Evolutionary conservation across 176 grass and related monocot genomes (phyloP).

Genomic region (Aegilops bicornis): DNA sequence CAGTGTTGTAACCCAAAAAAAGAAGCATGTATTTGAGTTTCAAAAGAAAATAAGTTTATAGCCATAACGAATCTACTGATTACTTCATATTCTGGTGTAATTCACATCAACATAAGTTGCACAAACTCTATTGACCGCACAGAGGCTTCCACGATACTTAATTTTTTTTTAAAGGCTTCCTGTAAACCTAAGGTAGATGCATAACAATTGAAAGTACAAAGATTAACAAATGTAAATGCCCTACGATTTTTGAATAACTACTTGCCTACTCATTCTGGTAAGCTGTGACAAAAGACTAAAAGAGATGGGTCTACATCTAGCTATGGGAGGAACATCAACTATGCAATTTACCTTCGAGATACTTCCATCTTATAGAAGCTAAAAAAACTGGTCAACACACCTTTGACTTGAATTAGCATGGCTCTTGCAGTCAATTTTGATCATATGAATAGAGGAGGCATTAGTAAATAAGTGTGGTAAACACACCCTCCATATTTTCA

Average conservation of each 20-base stretch:
- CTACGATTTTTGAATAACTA: not conserved
- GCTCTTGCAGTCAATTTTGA: too few species aligned
- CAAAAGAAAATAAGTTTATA: not conserved
- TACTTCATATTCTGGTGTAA: not conserved
- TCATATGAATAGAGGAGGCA: too few species aligned
- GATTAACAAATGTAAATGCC: not conserved
- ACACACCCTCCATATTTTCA: constrained; percentile 61
- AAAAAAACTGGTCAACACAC: too few species aligned
- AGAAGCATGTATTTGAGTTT: constrained; percentile 10
- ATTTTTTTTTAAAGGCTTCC: not conserved
- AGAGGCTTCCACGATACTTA: not conserved
- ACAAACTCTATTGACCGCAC: not conserved
- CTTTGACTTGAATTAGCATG: too few species aligned
- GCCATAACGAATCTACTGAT: not conserved
- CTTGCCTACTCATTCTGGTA: not conserved
- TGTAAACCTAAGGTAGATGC: not conserved
- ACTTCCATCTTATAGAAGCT: too few species aligned
- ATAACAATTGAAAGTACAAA: not conserved
- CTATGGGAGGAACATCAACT: too few species aligned
- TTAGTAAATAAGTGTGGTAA: too few species aligned
- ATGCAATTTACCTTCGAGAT: too few species aligned
- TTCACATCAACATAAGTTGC: not conserved
- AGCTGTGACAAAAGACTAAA: not conserved
- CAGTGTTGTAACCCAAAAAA: constrained; percentile 47
- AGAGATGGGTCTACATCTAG: not conserved